Evolutionary conservation across 805 yeast species (phyloP).

Genomic region (Tetrapisispora nanseiensis): DNA sequence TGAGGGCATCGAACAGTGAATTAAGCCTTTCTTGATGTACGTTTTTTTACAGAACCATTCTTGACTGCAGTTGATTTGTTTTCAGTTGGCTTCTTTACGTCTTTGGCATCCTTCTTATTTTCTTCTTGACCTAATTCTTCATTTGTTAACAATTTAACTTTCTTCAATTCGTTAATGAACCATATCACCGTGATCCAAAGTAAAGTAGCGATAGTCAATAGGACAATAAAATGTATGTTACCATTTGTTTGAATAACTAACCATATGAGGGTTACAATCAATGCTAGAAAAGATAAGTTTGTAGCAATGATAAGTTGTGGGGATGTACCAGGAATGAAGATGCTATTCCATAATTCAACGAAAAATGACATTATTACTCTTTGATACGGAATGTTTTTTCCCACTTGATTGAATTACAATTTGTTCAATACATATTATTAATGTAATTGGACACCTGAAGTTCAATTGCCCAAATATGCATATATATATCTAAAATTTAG

Average conservation of each 20-base stretch:
- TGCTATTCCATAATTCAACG: constrained; percentile 74
- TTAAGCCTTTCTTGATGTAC: background rate
- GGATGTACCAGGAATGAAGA: constrained; percentile 79
- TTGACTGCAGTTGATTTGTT: background rate
- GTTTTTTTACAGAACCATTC: background rate
- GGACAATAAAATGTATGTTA: constrained; percentile 52
- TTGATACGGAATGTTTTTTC: background rate
- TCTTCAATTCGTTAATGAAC: constrained; percentile 66
- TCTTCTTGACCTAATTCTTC: constrained; percentile 8
- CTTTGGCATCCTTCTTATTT: background rate
- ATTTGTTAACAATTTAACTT: constrained; percentile 29
- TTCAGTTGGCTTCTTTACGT: background rate
- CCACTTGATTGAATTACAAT: no score
- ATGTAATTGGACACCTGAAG: no score
- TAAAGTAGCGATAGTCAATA: constrained; percentile 46
- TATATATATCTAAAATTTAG: no score
- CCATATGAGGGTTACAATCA: constrained; percentile 42
- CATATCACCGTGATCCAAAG: constrained; percentile 79
- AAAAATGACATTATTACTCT: constrained; percentile 11
- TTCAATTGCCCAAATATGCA: no score
- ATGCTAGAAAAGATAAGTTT: constrained; percentile 64
- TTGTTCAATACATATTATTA: background rate
- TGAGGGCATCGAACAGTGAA: no score
- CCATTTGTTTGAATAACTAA: constrained; percentile 54
- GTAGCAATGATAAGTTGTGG: constrained; percentile 87